Base-by-base conservation (phyloP, 352 stramenopile species). In the Albugo candida region DNA sequence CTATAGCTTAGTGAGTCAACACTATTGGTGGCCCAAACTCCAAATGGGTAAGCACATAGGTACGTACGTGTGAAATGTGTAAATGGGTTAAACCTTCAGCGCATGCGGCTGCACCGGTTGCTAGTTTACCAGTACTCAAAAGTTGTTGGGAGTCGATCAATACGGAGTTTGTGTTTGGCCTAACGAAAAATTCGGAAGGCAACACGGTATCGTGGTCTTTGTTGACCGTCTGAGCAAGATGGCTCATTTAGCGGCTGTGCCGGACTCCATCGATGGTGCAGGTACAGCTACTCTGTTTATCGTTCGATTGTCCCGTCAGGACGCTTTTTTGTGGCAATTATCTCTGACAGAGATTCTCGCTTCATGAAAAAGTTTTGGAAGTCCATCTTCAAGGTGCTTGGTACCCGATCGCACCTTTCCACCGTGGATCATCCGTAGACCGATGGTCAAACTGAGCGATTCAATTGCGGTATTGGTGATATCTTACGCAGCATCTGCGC, bases 281-380 rank as follows among this genome's bases (percentile, higher is more conserved):
- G 53, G 55, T 13, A 36, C 53, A 11, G 52, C 52, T 27, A 41
- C 24, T 16, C 19, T 59, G 19, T 59, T 56, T 45, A 17, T 58
- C 14, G 19, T 53, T 14, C 21, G 34, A 16, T 13, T 49, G 8
- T 17, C 45, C 13, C 35, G 39, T 17, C 20, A 20, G 4, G n/a
- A 51, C 36, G 53, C 46, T n/a, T 5, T 59, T 27, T 38, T 12
- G 13, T 34, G 13, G 47, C 36, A 18, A 52, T 59, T 47, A 21
- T 54, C 0, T 56, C 44, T 13, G 45, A 64, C 40, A 36, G 53
- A 4, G 45, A 64, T 34, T 17, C 37, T 3, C 54, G 43, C 31
- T 59, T 64, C 18, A 56, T 49, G 4, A 49, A 46, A 17, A 42
- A 49, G 13, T 56, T 61, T 19, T 59, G 42, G 53, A 36, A 38